phyloP scores from a whole-genome alignment of 495 filamentous ascomycete species.

The Lophiotrema nucula region DNA sequence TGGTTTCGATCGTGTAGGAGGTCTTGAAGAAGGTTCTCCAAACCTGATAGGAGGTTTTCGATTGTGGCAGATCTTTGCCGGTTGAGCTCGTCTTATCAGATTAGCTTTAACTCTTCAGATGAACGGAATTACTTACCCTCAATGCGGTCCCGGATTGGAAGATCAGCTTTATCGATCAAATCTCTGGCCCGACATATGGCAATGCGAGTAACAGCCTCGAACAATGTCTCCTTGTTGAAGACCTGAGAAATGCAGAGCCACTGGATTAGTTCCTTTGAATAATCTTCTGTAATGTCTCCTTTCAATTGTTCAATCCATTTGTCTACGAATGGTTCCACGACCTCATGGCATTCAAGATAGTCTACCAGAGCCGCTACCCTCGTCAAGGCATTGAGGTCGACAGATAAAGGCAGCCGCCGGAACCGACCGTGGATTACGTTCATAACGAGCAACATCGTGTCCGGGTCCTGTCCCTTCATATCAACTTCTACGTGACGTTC shows the following conservation, averaged over 20 bases:
- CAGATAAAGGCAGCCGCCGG: slow-evolving; percentile 1
- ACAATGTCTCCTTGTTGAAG: background rate
- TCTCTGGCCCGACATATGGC: background rate
- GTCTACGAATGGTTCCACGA: slow-evolving; percentile 2
- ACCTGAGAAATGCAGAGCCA: slow-evolving; percentile 7
- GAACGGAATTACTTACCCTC: background rate
- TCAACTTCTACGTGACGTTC: slow-evolving; percentile 1
- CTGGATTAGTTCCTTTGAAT: slow-evolving; percentile 8
- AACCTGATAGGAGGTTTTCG: background rate
- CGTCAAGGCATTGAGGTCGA: slow-evolving; percentile 6
- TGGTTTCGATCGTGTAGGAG: background rate
- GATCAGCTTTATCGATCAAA: background rate
- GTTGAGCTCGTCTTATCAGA: slow-evolving; percentile 4
- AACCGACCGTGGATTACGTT: slow-evolving; percentile 5
- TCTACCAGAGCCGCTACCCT: slow-evolving; percentile 1
- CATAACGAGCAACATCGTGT: background rate
- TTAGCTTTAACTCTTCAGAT: background rate
- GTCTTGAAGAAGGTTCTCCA: slow-evolving; percentile 7
- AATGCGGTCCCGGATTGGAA: slow-evolving; percentile 4
- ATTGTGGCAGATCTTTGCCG: background rate
- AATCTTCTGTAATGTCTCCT: background rate
- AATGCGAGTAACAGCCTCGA: slow-evolving; percentile 1
- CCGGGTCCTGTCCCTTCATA: slow-evolving; percentile 3
- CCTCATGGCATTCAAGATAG: slow-evolving; percentile 6
- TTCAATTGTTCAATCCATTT: slow-evolving; percentile 1